A percentile compares a stretch with the other conserved stretches of the same genome.
phyloP scores from a whole-genome alignment of 192 early-diverging fungal species.

The Backusella luteola region DNA sequence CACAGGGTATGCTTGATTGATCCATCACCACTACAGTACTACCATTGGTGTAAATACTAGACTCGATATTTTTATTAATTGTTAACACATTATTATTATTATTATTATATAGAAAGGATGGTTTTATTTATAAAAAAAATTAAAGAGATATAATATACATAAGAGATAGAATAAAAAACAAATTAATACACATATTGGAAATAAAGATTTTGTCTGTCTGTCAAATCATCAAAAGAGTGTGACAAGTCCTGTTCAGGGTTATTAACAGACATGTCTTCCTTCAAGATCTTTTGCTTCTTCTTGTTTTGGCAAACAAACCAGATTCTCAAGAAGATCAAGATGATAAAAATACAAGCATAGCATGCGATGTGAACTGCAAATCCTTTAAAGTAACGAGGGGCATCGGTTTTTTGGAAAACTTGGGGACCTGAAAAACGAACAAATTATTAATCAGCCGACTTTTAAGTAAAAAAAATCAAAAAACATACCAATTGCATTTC shows the following conservation, averaged over 20 bases:
- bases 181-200: slow-evolving; percentile 23
- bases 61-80: background rate
- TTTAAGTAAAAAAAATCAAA: background rate
- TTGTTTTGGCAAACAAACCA: background rate
- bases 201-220: slow-evolving; percentile 22
- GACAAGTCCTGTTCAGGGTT: slow-evolving; percentile 8
- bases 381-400: slow-evolving; percentile 20
- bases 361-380: slow-evolving; percentile 19
- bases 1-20: background rate
- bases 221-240: slow-evolving; percentile 23
- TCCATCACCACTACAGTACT: background rate
- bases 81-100: background rate
- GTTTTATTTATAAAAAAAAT: background rate
- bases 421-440: background rate
- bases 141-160: background rate
- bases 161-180: background rate
- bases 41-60: background rate
- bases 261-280: background rate
- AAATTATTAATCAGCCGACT: background rate
- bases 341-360: slow-evolving; percentile 7
- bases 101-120: background rate
- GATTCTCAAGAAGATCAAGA: background rate
- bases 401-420: slow-evolving; percentile 1
- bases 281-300: background rate
- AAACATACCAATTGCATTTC: slow-evolving; percentile 22